Evolutionary conservation across 1,139 yeast genomes (phyloP).

Genomic region (Pichia sp.): DNA sequence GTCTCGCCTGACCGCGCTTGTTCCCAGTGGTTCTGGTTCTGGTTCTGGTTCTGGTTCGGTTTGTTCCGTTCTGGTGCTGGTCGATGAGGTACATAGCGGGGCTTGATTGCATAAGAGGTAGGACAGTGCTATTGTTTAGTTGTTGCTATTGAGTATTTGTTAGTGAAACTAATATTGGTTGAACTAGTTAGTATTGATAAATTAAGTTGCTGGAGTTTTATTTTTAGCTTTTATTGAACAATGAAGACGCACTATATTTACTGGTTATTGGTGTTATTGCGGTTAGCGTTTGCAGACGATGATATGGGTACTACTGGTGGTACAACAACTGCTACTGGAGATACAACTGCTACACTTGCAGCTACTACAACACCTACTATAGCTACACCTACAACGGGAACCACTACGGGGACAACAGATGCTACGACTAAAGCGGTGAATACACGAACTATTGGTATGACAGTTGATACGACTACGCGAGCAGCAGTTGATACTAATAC

Average conservation of each 20-base stretch:
- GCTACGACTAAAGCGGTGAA: neutral
- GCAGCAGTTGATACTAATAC: slow-evolving; percentile 13
- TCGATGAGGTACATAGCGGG: too few relatives aligned
- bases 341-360: slow-evolving; percentile 11
- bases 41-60: too few relatives aligned
- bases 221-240: too few relatives aligned
- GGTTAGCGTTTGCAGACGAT: slow-evolving; percentile 7
- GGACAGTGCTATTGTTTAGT: too few relatives aligned
- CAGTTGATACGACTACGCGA: slow-evolving; percentile 1
- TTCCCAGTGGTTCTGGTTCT: too few relatives aligned
- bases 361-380: slow-evolving; percentile 13
- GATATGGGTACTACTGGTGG: neutral
- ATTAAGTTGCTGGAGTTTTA: too few relatives aligned
- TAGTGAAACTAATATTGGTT: too few relatives aligned
- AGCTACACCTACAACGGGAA: slow-evolving; percentile 25
- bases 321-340: slow-evolving; percentile 1
- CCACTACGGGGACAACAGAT: slow-evolving; percentile 20
- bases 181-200: too few relatives aligned
- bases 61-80: too few relatives aligned
- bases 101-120: too few relatives aligned
- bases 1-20: too few relatives aligned
- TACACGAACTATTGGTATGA: neutral
- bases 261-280: neutral
- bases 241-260: neutral
- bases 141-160: too few relatives aligned